Evolutionary conservation across 192 early-diverging fungal species (phyloP).

Genomic region (Allomyces javanicus): DNA sequence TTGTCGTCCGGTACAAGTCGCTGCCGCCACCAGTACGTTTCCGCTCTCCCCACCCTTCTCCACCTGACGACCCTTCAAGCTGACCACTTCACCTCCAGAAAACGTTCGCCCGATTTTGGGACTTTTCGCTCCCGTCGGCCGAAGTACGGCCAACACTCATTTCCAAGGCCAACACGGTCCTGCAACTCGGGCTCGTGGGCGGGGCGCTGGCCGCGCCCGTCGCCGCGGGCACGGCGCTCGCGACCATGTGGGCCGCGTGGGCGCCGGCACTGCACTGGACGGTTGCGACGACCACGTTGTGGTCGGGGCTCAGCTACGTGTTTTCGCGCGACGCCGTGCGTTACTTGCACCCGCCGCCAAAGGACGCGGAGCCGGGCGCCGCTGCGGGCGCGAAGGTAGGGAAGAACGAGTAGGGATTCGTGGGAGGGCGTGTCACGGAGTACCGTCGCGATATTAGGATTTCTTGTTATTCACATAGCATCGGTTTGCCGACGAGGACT

Average conservation of each 20-base stretch:
- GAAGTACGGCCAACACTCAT: conserved; percentile 76
- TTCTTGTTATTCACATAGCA: no score
- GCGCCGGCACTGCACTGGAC: conserved; percentile 6
- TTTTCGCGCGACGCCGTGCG: conserved; percentile 52
- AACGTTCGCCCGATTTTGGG: conserved; percentile 65
- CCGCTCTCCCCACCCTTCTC: background rate
- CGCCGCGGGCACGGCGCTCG: conserved; percentile 22
- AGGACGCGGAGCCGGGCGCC: background rate
- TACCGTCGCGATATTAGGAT: no score
- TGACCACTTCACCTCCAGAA: conserved; percentile 25
- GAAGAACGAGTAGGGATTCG: no score
- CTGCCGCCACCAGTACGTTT: conserved; percentile 53
- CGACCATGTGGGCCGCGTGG: conserved; percentile 37
- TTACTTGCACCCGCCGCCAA: conserved; percentile 28
- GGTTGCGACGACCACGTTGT: conserved; percentile 58
- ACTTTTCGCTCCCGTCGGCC: conserved; percentile 70
- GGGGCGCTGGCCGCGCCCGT: conserved; percentile 48
- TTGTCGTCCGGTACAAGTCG: conserved; percentile 71
- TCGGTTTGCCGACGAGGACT: no score
- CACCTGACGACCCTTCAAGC: conserved; percentile 1
- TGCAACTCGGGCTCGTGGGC: conserved; percentile 69
- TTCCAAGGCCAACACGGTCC: conserved; percentile 73
- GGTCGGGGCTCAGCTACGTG: conserved; percentile 55
- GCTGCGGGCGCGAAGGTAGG: no score
- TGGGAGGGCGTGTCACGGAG: no score